Base-by-base conservation (phyloP, 805 yeast species). In the Jamesozyma gamospora region DNA sequence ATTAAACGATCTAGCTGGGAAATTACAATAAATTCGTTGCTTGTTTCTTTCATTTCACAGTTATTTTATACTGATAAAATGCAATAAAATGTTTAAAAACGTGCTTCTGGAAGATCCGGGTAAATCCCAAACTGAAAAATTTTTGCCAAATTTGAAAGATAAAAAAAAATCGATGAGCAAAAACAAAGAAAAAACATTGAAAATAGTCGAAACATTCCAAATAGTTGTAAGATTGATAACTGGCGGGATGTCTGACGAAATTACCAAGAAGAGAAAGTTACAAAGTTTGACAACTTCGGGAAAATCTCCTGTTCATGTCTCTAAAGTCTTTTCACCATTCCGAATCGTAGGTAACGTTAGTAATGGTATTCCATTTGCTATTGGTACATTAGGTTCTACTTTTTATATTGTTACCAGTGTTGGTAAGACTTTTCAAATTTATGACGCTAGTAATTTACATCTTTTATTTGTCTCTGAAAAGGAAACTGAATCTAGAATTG, bases 281-380 rank as follows among this genome's bases (percentile, higher is more conserved):
- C 44, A 37, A 15, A 17, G 7, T 9, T 21, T 37, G 6, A 28
- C 19, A 4, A 10, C 28, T 2, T 8, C 32, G 2, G 18, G 31
- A 10, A 31, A 27, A 16, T 4, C 10, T 6, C 6, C 13, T 13
- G 43, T 32, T 19, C 32, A 18, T 14, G 40, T 67, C 2, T 79
- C 86, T 1, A 75, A 69, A 55, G 74, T 87, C 26, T 87, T 83
- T 60, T 74, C 94, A 16, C 96, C 96, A 0, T 87, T 84, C 58
- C 69, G 96, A 63, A 82, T 68, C n/a, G 66, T 92, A 19, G 98
- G 98, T 4, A 78, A 85, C 54, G 94, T 94, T n/a, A 72, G 95
- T 24, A 85, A 85, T 55, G 79, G 75, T 28, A 68, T 72, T 2
- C 97, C 97, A 3, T 85, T 88, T 56, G 83, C 95, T 6, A 68